Base-by-base conservation (phyloP, 345 rosid species). In the Murraya koenigii region DNA sequence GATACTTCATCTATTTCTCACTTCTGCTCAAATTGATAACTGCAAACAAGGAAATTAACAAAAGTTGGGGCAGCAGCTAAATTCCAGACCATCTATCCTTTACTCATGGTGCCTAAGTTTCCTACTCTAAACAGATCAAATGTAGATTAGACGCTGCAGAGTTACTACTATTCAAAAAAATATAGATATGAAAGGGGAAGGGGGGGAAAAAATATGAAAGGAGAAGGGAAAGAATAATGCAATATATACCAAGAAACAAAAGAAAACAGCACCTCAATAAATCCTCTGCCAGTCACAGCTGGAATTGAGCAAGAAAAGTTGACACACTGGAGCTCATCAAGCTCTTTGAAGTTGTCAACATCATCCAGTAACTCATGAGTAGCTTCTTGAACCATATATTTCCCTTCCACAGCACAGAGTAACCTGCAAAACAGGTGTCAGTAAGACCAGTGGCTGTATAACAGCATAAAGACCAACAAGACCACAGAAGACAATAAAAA, bases 391-490 rank as follows among this genome's bases (percentile, higher is more conserved):
- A 82, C 77, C 84, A 94, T 82, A 81, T 93, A 97, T 54, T 89
- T 89, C 78, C 98, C 98, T 86, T 90, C 98, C 15, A 97, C 89
- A 15, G 97, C 94, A 86, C 98, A 94, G 22, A 93, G 90, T 82
- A 97, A 84, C 84, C 99, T 97, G 86, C 23, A 85, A 78, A 61
- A 35, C 36, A 54, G 74, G 62, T 15, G 39, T 69, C 38, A 22
- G 47, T 20, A 55, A 72, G n/a, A 47, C 30, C 66, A 44, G 20
- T 68, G 56, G 60, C 44, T 28, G 26, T 55, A 61, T 10, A 60
- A 49, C 22, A 80, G 47, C 56, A 67, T 33, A 4, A 55, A 26
- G 77, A 68, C 26, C 7, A 71, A 73, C 8, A 61, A 25, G 58
- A 62, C 7, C 25, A 38, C 33, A n/a, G 55, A 32, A 41, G 1